Conservation (phyloP, 106 monocot genomes). For the Apostasia ramifera region DNA sequence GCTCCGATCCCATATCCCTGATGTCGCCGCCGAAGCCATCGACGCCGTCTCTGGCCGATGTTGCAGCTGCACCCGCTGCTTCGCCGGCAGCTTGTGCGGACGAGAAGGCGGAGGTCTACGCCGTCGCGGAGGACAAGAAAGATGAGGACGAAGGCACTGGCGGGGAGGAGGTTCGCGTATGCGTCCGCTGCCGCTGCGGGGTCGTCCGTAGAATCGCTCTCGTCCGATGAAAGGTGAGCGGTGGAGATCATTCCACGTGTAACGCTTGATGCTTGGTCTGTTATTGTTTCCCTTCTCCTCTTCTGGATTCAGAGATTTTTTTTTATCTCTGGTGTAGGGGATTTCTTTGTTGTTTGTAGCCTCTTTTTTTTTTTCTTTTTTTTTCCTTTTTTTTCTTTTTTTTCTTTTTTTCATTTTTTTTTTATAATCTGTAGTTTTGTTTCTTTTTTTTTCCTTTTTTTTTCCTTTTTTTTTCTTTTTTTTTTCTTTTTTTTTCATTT, state of each 20-base stretch:
- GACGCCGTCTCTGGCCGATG: neutral
- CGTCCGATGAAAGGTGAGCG: neutral
- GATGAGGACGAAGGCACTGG: neutral
- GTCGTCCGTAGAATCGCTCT: neutral
- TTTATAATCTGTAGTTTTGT: neutral
- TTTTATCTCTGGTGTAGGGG: too few species aligned
- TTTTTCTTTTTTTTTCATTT: neutral
- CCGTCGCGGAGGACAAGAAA: neutral
- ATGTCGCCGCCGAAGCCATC: neutral
- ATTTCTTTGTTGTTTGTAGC: too few species aligned
- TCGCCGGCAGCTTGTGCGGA: neutral
- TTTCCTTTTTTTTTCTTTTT: neutral
- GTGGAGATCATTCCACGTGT: neutral
- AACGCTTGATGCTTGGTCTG: too few species aligned
- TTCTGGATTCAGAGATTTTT: too few species aligned
- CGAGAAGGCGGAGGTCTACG: neutral
- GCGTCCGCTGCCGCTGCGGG: neutral
- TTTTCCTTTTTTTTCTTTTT: neutral
- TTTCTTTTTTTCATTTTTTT: neutral
- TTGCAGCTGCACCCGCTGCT: neutral
- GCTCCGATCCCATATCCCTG: neutral
- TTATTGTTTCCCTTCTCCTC: too few species aligned
- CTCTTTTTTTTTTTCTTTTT: neutral
- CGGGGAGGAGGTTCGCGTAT: slow-evolving; percentile 1
- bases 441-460: neutral